Conservation (phyloP, 192 early-diverging fungal species). For the Backusella tarrabulga region DNA sequence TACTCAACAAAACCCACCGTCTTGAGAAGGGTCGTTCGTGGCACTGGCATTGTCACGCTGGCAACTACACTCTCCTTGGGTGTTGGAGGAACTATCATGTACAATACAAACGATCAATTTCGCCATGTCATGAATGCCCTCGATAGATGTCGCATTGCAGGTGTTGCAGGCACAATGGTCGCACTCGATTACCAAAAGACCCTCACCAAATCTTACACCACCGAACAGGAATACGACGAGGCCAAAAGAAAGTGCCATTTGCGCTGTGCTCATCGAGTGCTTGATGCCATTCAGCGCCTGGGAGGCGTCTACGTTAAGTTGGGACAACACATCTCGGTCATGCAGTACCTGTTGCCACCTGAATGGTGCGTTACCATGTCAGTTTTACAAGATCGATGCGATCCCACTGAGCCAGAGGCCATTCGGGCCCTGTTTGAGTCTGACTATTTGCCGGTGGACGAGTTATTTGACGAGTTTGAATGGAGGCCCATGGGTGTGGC, state of each 20-base stretch:
- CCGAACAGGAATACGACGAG: conserved; percentile 31
- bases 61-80: conserved; percentile 11
- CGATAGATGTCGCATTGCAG: conserved; percentile 42
- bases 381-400: conserved; percentile 79
- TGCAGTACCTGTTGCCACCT: conserved; percentile 82
- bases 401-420: conserved; percentile 68
- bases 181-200: conserved; percentile 60
- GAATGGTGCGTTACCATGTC: conserved; percentile 91
- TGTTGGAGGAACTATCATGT: conserved; percentile 6
- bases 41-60: not conserved
- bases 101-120: conserved; percentile 35
- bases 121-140: conserved; percentile 33
- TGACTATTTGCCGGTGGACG: conserved; percentile 68
- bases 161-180: conserved; percentile 37
- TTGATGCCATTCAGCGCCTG: conserved; percentile 58
- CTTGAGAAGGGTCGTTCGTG: not conserved
- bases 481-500: conserved; percentile 87
- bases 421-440: conserved; percentile 64
- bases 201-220: conserved; percentile 22
- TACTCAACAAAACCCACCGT: not conserved
- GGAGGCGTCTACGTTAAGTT: conserved; percentile 90
- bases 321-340: conserved; percentile 82
- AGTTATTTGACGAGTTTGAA: conserved; percentile 80
- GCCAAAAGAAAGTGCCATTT: conserved; percentile 59
- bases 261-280: conserved; percentile 65